A percentile compares a stretch with the other conserved stretches of the same genome.
phyloP scores from a whole-genome alignment of 176 grass and related monocot species.

The Oryza officinalis region DNA sequence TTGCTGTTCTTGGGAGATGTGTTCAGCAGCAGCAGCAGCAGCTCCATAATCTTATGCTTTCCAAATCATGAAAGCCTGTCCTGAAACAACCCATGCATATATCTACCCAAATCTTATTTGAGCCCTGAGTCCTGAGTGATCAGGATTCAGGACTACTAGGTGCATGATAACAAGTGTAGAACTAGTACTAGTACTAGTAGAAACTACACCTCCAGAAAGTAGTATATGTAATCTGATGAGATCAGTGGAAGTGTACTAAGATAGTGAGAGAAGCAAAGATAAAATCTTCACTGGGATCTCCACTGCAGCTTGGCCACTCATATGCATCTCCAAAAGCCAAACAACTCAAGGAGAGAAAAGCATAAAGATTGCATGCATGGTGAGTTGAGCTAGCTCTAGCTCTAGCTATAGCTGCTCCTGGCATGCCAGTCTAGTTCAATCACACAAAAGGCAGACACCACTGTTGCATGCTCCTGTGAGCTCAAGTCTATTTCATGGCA shows the following conservation, averaged over 20 bases:
- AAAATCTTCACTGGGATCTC: constrained; percentile 58
- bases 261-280: constrained; percentile 42
- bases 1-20: constrained; percentile 43
- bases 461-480: constrained; percentile 41
- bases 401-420: constrained; percentile 38
- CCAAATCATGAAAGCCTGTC: constrained; percentile 48
- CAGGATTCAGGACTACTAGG: constrained; percentile 8
- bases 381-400: not conserved
- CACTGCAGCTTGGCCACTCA: constrained; percentile 38
- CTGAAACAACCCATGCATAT: constrained; percentile 41
- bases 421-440: constrained; percentile 94
- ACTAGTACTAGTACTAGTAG: not conserved
- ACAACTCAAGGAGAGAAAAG: constrained; percentile 62
- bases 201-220: not conserved
- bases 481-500: constrained; percentile 39
- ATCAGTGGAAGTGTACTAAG: constrained; percentile 17
- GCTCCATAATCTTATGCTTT: constrained; percentile 47
- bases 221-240: constrained; percentile 22
- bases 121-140: not conserved
- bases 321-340: constrained; percentile 49
- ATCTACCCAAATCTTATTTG: constrained; percentile 36
- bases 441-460: constrained; percentile 80
- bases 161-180: not conserved
- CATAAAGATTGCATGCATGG: constrained; percentile 61
- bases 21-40: constrained; percentile 23